These are phyloP conservation scores for Fusarium scirpi DNA, from an alignment of 2,329 filamentous ascomycete genomes.

Conservation along the genomic window DNA sequence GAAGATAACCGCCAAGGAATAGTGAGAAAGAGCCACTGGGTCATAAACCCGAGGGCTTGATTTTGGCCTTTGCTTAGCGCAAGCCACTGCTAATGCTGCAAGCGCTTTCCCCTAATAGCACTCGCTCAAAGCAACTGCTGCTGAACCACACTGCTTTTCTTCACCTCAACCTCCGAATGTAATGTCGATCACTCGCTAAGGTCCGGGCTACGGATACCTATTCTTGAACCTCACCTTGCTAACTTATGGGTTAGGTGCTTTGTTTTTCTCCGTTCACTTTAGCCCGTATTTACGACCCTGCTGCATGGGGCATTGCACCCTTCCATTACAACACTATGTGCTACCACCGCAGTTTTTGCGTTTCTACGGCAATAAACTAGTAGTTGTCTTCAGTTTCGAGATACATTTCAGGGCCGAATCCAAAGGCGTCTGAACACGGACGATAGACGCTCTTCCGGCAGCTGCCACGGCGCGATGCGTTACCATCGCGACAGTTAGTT, in stretches of 20 bases:
- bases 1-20: constrained; percentile 27
- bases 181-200: constrained; percentile 33
- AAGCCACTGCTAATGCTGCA: constrained; percentile 19
- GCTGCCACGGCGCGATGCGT: constrained; percentile 13
- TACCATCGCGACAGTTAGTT: constrained; percentile 6
- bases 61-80: constrained; percentile 25
- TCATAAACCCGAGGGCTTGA: constrained; percentile 10
- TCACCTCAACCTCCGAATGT: constrained; percentile 25
- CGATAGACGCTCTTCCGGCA: constrained; percentile 14
- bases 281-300: constrained; percentile 6
- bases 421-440: constrained; percentile 3
- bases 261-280: constrained; percentile 16
- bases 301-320: constrained; percentile 11
- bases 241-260: neutral
- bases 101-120: constrained; percentile 20
- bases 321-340: neutral
- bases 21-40: constrained; percentile 6
- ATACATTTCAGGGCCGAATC: neutral
- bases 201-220: neutral
- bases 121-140: constrained; percentile 5
- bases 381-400: neutral
- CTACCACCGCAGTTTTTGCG: constrained; percentile 7
- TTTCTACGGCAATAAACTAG: neutral
- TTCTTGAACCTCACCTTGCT: constrained; percentile 20
- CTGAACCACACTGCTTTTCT: neutral